Percentiles rank a stretch among this genome's conserved stretches.
Evolutionary conservation across 306 rosid species (phyloP).

Genomic region (Parietaria judaica): DNA sequence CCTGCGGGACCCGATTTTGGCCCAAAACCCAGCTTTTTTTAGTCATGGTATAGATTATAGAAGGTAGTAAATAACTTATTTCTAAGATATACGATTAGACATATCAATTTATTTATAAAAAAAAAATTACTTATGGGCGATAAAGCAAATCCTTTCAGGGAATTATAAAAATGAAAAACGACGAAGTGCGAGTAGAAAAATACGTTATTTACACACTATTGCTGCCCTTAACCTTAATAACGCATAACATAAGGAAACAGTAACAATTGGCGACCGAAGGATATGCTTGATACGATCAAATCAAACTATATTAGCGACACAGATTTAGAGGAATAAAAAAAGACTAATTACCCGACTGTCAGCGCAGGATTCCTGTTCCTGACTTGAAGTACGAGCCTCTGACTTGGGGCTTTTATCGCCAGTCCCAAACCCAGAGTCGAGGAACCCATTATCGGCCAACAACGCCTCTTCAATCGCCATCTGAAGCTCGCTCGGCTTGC

Average conservation of each 20-base stretch:
- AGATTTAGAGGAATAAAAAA: slow-evolving; percentile 5
- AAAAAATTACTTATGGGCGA: too few relatives aligned
- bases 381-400: slow-evolving; percentile 35
- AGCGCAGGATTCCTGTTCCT: slow-evolving; percentile 37
- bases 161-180: too few relatives aligned
- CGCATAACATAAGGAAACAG: neutral
- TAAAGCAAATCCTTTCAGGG: too few relatives aligned
- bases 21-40: too few relatives aligned
- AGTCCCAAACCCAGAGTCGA: slow-evolving; percentile 35
- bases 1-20: too few relatives aligned
- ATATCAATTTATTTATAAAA: too few relatives aligned
- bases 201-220: too few relatives aligned
- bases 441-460: slow-evolving; percentile 62
- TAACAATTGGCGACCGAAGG: neutral
- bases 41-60: too few relatives aligned
- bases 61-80: too few relatives aligned
- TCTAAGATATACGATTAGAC: too few relatives aligned
- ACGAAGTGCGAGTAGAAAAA: too few relatives aligned
- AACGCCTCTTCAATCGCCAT: slow-evolving; percentile 94
- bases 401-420: slow-evolving; percentile 23
- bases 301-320: neutral
- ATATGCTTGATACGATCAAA: neutral
- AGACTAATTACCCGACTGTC: slow-evolving; percentile 34
- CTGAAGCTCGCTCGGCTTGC: slow-evolving; percentile 76
- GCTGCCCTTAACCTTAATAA: too few relatives aligned